Evolutionary conservation across 2,329 filamentous ascomycete species (phyloP), one percentile per base, ranked within the genome.

Genomic region (Plectosphaerella cucumerina): DNA sequence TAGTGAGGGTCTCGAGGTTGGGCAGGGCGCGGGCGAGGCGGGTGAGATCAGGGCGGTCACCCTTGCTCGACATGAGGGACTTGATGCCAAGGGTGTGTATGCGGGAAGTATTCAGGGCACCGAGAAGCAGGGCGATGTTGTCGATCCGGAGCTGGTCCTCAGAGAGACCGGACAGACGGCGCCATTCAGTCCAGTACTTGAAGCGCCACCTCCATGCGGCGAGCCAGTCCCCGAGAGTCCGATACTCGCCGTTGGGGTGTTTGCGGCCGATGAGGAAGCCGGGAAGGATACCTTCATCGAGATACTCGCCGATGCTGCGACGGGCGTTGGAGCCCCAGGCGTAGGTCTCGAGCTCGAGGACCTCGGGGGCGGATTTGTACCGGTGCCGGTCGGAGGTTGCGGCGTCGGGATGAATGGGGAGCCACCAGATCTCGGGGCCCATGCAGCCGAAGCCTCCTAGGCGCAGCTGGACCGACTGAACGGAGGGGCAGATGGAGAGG

Each of bases 381-480:
- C 10, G n/a, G n/a, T n/a, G n/a, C n/a, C n/a, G n/a, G 22, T 3
- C 45, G 33, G 2, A 18, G n/a, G n/a, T n/a, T n/a, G n/a, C 15
- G 1, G 35, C 34, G 3, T 44, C 20, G 5, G 45, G 33, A 1
- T 46, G 17, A 9, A 54, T 15, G 1, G 52, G 52, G 21, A 54
- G 41, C 21, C 31, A 44, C 26, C 35, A 49, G 6, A 50, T 12
- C 26, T 52, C 47, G 12, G 52, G 52, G 22, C 44, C 18, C 1
- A 26, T 33, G 39, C 47, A 52, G 9, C 50, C 50, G 12, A 49
- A 21, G 17, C 33, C 37, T 3, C 43, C 21, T 37, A 52, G 23
- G 14, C 52, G 50, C n/a, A 54, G 33, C 22, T 54, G 52, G 17
- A 54, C 37, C 10, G 43, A 41, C 14, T 42, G 52, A 37, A 54